These are phyloP conservation scores for Ambrosia trifida DNA, from an alignment of 129 eudicot genomes.

Conservation along the genomic window DNA sequence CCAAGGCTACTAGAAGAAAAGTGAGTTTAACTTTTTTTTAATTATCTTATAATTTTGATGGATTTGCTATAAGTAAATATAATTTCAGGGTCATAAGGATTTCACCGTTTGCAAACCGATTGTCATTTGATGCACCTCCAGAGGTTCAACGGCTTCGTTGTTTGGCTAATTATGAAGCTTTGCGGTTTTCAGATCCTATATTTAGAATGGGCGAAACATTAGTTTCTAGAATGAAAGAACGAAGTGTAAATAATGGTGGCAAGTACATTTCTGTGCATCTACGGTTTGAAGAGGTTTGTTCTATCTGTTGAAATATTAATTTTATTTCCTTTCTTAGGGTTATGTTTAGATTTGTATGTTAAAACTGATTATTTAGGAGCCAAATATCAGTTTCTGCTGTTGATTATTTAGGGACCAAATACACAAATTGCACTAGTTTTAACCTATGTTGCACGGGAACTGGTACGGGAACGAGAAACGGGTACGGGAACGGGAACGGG, in stretches of 20 bases:
- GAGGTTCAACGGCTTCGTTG: constrained; percentile 91
- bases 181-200: constrained; percentile 73
- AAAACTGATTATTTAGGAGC: constrained; percentile 7
- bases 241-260: constrained; percentile 72
- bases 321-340: not conserved
- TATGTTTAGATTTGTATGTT: not conserved
- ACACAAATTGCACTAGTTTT: no score
- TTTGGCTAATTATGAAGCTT: constrained; percentile 94
- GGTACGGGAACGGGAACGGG: no score
- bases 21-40: constrained; percentile 45
- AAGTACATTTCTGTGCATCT: constrained; percentile 97
- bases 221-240: constrained; percentile 88
- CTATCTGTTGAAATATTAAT: not conserved
- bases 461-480: no score
- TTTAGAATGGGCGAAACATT: constrained; percentile 61
- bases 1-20: constrained; percentile 94
- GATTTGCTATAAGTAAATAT: not conserved
- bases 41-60: not conserved
- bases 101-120: constrained; percentile 96
- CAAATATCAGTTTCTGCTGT: no score
- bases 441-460: no score
- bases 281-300: constrained; percentile 94
- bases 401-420: no score
- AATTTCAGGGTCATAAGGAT: constrained; percentile 83
- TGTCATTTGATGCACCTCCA: constrained; percentile 95